Evolutionary conservation across 768 basidiomycete genomes (phyloP).

Genomic region (Lenzites betulinus): DNA sequence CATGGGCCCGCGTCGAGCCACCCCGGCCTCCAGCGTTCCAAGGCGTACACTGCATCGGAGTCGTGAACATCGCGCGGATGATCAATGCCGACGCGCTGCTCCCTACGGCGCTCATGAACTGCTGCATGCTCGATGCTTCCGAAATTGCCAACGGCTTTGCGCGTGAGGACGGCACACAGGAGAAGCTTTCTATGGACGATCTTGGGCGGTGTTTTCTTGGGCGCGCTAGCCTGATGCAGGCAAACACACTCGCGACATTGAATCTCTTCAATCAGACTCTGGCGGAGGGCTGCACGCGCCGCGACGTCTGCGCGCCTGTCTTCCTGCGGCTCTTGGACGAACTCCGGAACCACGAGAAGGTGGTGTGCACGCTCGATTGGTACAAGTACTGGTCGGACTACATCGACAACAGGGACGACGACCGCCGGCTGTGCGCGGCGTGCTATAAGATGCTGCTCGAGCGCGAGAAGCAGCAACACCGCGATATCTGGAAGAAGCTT

Average conservation of each 20-base stretch:
- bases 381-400: not conserved
- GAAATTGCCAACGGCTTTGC: slow-evolving; percentile 12
- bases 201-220: slow-evolving; percentile 12
- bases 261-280: slow-evolving; percentile 1
- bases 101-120: not conserved
- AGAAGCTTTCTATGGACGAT: slow-evolving; percentile 14
- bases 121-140: slow-evolving; percentile 6
- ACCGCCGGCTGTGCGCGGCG: not conserved
- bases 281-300: slow-evolving; percentile 5
- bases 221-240: not conserved
- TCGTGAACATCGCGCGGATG: slow-evolving; percentile 15
- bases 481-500: not conserved
- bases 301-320: slow-evolving; percentile 6
- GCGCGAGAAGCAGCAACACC: not conserved
- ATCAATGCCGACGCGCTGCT: slow-evolving; percentile 2
- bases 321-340: slow-evolving; percentile 10
- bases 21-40: not conserved
- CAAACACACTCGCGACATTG: not conserved
- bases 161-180: slow-evolving; percentile 12
- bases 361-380: slow-evolving; percentile 8
- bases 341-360: slow-evolving; percentile 1
- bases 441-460: not conserved
- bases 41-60: slow-evolving; percentile 3
- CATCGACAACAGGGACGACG: not conserved
- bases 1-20: not conserved